These are phyloP conservation scores for Kandelia obovata DNA, from an alignment of 345 rosid species.

Conservation along the genomic window DNA sequence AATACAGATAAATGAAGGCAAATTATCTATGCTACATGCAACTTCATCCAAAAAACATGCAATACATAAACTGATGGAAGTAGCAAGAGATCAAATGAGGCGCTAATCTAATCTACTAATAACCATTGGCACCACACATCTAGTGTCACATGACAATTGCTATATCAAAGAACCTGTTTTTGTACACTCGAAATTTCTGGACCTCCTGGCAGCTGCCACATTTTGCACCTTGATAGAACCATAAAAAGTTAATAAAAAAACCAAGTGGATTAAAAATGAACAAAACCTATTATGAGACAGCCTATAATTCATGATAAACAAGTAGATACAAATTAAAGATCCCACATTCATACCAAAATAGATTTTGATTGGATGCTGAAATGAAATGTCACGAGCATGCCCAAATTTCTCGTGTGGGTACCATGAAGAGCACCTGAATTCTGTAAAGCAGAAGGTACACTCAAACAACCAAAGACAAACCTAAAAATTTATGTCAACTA, in stretches of 20 bases:
- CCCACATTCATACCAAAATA: slow-evolving; percentile 65
- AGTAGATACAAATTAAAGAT: slow-evolving; percentile 1
- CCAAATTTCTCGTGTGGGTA: slow-evolving; percentile 63
- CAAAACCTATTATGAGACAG: not conserved
- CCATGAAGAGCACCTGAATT: slow-evolving; percentile 83
- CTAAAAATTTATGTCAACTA: slow-evolving; percentile 12
- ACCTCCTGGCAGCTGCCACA: slow-evolving; percentile 86
- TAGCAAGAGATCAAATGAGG: too few relatives aligned
- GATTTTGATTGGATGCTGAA: slow-evolving; percentile 94
- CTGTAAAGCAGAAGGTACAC: slow-evolving; percentile 39
- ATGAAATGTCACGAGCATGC: slow-evolving; percentile 69
- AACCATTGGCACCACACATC: too few relatives aligned
- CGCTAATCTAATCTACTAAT: too few relatives aligned
- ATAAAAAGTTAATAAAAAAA: slow-evolving; percentile 12
- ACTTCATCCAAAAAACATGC: too few relatives aligned
- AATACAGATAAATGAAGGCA: slow-evolving; percentile 6
- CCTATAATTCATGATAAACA: not conserved
- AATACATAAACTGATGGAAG: too few relatives aligned
- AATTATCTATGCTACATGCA: not conserved
- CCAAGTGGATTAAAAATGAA: slow-evolving; percentile 1
- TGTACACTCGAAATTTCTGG: slow-evolving; percentile 77
- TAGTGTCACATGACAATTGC: too few relatives aligned
- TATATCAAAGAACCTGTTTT: slow-evolving; percentile 52
- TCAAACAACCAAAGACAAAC: slow-evolving; percentile 13
- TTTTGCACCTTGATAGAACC: slow-evolving; percentile 62